These are phyloP conservation scores for Kodamaea ohmeri DNA, from an alignment of 1,139 yeast genomes.

Conservation along the genomic window DNA sequence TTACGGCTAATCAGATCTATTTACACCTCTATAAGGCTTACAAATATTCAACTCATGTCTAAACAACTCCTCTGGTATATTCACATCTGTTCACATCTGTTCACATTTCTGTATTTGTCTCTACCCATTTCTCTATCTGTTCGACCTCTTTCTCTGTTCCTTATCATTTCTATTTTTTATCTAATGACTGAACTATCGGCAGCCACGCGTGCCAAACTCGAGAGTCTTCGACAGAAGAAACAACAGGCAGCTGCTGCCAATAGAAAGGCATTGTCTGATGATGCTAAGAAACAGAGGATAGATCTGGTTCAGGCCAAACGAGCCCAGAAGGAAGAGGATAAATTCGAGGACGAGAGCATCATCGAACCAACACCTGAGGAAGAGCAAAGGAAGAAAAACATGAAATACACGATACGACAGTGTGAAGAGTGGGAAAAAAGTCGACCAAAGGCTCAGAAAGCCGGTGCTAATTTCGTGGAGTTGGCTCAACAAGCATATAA, in stretches of 20 bases:
- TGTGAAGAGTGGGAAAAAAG: constrained; percentile 63
- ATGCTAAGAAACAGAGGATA: constrained; percentile 15
- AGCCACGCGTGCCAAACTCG: constrained; percentile 1
- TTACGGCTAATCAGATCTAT: too few species aligned
- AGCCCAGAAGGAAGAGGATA: constrained; percentile 8
- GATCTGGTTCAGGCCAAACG: constrained; percentile 11
- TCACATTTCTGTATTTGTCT: too few species aligned
- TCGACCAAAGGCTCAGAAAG: constrained; percentile 16
- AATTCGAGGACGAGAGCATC: constrained; percentile 11
- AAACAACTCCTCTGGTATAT: too few species aligned
- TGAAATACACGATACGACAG: constrained; percentile 68
- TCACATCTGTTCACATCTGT: too few species aligned
- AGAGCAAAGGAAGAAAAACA: constrained; percentile 39
- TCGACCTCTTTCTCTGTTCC: not conserved
- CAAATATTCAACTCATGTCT: too few species aligned
- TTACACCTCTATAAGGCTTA: not conserved
- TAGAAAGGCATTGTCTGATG: constrained; percentile 20
- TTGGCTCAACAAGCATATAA: constrained; percentile 56
- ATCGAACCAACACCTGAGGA: constrained; percentile 22
- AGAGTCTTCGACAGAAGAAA: constrained; percentile 13
- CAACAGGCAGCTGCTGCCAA: constrained; percentile 21
- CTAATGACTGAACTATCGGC: not conserved
- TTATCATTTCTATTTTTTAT: not conserved
- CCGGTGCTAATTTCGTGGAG: constrained; percentile 41
- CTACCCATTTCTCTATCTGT: too few species aligned